phyloP scores from a whole-genome alignment of 495 filamentous ascomycete genomes.

The Articulospora tetracladia region DNA sequence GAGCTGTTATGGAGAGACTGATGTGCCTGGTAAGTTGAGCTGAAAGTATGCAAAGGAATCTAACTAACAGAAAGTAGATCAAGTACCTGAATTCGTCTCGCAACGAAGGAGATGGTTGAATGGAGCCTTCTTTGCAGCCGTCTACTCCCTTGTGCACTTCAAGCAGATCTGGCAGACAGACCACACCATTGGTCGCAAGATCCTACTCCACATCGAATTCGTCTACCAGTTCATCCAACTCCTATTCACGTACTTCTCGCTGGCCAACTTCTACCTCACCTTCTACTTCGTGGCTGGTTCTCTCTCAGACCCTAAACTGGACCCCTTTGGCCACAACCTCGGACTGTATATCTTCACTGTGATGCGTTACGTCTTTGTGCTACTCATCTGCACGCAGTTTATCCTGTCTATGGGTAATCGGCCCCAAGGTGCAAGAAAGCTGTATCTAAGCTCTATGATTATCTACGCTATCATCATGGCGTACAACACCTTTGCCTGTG shows the following conservation, averaged over 20 bases:
- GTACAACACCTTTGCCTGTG: slow-evolving; percentile 83
- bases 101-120: slow-evolving; percentile 97
- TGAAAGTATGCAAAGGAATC: not conserved
- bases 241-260: slow-evolving; percentile 94
- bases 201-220: slow-evolving; percentile 92
- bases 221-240: slow-evolving; percentile 89
- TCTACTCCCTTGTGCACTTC: slow-evolving; percentile 95
- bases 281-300: slow-evolving; percentile 98
- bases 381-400: slow-evolving; percentile 92
- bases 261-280: slow-evolving; percentile 98
- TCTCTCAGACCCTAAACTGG: slow-evolving; percentile 72
- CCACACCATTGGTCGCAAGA: slow-evolving; percentile 83
- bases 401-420: slow-evolving; percentile 98
- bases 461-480: slow-evolving; percentile 91
- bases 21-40: slow-evolving; percentile 81
- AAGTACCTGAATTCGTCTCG: slow-evolving; percentile 90
- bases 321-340: slow-evolving; percentile 86
- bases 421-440: slow-evolving; percentile 89
- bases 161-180: slow-evolving; percentile 91
- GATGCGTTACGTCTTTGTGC: slow-evolving; percentile 75
- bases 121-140: slow-evolving; percentile 97
- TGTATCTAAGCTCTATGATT: slow-evolving; percentile 85
- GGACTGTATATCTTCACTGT: slow-evolving; percentile 82
- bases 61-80: slow-evolving; percentile 41
- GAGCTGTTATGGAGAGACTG: slow-evolving; percentile 90